phyloP scores from a whole-genome alignment of 495 filamentous ascomycete species.

The Aspergillus ellipticus region DNA sequence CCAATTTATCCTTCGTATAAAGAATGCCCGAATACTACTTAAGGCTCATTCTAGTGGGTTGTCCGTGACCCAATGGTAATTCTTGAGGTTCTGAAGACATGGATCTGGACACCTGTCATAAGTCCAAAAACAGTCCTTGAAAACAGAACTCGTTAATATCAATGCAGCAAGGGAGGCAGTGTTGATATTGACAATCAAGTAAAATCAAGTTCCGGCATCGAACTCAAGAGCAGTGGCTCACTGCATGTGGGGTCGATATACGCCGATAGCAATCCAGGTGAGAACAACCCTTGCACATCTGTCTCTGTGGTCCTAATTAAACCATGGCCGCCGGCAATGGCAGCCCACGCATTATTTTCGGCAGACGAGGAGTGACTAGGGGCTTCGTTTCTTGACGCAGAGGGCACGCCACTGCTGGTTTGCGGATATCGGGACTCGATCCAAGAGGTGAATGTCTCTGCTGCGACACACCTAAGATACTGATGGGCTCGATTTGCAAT shows the following conservation, averaged over 20 bases:
- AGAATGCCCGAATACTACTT: no score
- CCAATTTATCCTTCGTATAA: no score
- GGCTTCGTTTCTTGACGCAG: background rate
- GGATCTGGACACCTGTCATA: background rate
- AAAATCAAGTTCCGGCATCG: constrained; percentile 29
- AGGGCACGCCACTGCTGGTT: background rate
- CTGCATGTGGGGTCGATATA: constrained; percentile 36
- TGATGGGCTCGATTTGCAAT: constrained; percentile 29
- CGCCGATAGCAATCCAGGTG: constrained; percentile 24
- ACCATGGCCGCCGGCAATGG: background rate
- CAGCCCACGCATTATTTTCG: background rate
- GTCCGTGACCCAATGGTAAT: no score
- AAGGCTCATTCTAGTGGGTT: no score
- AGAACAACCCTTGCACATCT: constrained; percentile 26
- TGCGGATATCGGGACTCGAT: constrained; percentile 18
- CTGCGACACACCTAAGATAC: constrained; percentile 28
- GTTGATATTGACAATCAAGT: background rate
- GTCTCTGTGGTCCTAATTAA: constrained; percentile 1
- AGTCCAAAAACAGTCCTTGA: no score
- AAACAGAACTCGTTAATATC: no score
- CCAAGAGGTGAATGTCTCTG: constrained; percentile 30
- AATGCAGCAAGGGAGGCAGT: background rate
- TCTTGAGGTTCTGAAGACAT: background rate
- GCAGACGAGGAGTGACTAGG: background rate
- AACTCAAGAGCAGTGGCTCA: constrained; percentile 29